Evolutionary conservation across 2,329 filamentous ascomycete species (phyloP), one percentile per base, ranked within the genome.

Genomic region (Juglanconis oblonga): DNA sequence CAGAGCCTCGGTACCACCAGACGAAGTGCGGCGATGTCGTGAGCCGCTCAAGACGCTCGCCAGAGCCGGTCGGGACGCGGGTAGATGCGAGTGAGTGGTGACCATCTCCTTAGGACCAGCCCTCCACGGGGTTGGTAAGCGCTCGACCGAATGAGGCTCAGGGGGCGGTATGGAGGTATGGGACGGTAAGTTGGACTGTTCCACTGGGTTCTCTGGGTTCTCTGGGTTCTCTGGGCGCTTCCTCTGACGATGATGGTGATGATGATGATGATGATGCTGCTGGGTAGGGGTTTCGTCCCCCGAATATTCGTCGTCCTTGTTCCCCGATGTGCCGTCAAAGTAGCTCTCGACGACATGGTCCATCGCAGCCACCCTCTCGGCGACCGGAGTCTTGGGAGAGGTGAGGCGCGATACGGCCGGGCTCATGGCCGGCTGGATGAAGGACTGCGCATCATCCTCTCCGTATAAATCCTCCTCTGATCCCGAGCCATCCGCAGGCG

Each of bases 351-450:
- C 70, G 10, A 72, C 56, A 55, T 74, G 73, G 33, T 82, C 78
- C 75, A 87, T 75, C 0, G 81, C 84, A 6, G 81, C 80, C 14
- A 77, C 80, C 70, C 84, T 87, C 68, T 87, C 85, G 33, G 78
- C 76, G 4, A 82, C 83, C 5, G 84, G 81, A 0, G 83, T 87
- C 57, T 74, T 79, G 5, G 78, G 73, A 3, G 81, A 80, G 11
- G 82, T 82, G 44, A 87, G 73, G 51, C 83, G 80, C 4, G 81
- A 83, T 8, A 84, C 85, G 29, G 76, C 76, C 6, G 78, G 77
- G 68, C 83, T 87, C 64, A 88, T 79, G 31, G 83, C 77, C 2
- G 83, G 82, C 67, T 85, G 84, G 53, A 88, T 77, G 50, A 87
- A 78, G 7, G 83, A 84, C 64, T 85, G 82, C 4, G 81, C 84